Evolutionary conservation across 305 asterid species (phyloP).

Genomic region (Nicotiana rustica): DNA sequence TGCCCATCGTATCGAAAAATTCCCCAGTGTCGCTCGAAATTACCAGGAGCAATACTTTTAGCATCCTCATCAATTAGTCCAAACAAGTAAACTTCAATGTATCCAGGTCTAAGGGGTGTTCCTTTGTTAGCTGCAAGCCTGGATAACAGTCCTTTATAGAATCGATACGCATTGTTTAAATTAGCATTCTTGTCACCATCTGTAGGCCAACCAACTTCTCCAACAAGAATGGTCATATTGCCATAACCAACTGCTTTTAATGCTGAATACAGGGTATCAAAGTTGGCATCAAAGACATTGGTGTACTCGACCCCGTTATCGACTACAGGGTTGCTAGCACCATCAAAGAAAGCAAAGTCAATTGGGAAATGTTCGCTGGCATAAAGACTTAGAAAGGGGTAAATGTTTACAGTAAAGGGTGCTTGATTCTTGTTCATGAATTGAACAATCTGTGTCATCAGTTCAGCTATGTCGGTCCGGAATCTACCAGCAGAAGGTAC

Average conservation of each 20-base stretch:
- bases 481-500: conserved; percentile 90
- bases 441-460: conserved; percentile 81
- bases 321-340: conserved; percentile 59
- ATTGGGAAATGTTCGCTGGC: conserved; percentile 81
- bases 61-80: conserved; percentile 93
- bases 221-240: conserved; percentile 73
- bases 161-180: conserved; percentile 63
- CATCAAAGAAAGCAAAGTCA: conserved; percentile 94
- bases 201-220: conserved; percentile 99
- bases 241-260: conserved; percentile 71
- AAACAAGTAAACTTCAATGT: conserved; percentile 83
- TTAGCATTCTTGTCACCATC: conserved; percentile 83
- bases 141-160: conserved; percentile 82
- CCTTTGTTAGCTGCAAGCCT: conserved; percentile 81
- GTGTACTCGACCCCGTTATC: conserved; percentile 69
- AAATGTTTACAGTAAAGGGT: conserved; percentile 89
- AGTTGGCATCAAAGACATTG: conserved; percentile 93
- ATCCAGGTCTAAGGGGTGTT: conserved; percentile 86
- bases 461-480: conserved; percentile 64
- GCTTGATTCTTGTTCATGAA: conserved; percentile 80
- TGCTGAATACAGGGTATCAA: conserved; percentile 83
- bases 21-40: conserved; percentile 97
- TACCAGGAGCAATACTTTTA: conserved; percentile 88
- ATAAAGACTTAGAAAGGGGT: conserved; percentile 90
- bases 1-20: conserved; percentile 91